Conservation (phyloP, 805 yeast genomes). For the Schwanniomyces polymorphus region DNA sequence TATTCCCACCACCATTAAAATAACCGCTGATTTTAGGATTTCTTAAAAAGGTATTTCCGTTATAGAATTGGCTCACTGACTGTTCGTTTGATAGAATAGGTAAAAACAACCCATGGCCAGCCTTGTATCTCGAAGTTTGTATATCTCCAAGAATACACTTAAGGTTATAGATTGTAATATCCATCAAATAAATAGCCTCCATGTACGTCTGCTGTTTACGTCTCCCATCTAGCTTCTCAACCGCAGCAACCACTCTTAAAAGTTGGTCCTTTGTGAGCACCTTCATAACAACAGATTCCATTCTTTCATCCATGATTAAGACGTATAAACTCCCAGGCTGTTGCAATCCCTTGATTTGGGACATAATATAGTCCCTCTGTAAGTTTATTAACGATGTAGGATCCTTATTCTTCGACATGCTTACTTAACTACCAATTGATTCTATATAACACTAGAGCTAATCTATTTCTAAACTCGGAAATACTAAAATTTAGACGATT, state of each 20-base stretch:
- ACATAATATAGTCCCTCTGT: conserved; percentile 29
- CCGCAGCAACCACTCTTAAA: conserved; percentile 57
- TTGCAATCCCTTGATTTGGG: conserved; percentile 29
- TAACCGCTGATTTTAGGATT: conserved; percentile 29
- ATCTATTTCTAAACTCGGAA: neutral
- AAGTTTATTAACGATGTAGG: conserved; percentile 26
- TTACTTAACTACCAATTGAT: neutral
- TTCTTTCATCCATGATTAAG: conserved; percentile 56
- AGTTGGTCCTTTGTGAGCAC: conserved; percentile 51
- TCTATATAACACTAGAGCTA: neutral
- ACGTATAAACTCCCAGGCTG: conserved; percentile 30
- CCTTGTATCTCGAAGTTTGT: conserved; percentile 68
- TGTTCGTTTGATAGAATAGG: conserved; percentile 44
- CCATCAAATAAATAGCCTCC: conserved; percentile 79
- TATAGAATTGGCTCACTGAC: conserved; percentile 17
- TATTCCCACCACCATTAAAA: conserved; percentile 29
- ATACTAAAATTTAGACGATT: neutral
- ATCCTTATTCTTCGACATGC: conserved; percentile 21
- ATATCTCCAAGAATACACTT: conserved; percentile 80
- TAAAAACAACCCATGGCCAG: conserved; percentile 70
- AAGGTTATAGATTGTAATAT: conserved; percentile 65
- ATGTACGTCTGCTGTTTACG: conserved; percentile 63
- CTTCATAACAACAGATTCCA: conserved; percentile 47
- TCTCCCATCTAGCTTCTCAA: conserved; percentile 61
- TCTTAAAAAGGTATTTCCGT: conserved; percentile 22